Conservation (phyloP, 345 rosid genomes). For the Populus tremula region DNA sequence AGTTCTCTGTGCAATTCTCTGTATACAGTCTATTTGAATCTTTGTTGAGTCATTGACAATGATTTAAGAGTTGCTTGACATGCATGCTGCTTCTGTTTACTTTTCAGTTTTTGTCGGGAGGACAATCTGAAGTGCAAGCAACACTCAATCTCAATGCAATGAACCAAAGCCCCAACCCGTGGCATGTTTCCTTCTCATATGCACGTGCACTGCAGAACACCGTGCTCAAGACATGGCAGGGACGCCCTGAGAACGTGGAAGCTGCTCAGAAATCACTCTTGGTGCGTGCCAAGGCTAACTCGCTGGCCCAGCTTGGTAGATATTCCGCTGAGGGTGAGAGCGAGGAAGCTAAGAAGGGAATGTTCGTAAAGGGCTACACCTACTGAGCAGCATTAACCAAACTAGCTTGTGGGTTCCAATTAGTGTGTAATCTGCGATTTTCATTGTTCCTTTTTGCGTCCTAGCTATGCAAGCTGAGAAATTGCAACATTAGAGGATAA, state of each 20-base stretch:
- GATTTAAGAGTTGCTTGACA: neutral
- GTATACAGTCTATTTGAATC: neutral
- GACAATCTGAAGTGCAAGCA: conserved; percentile 94
- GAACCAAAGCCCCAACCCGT: conserved; percentile 98
- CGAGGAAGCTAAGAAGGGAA: conserved; percentile 92
- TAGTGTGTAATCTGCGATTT: neutral
- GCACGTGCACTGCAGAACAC: conserved; percentile 96
- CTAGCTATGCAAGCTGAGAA: neutral
- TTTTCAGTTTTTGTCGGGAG: conserved; percentile 89
- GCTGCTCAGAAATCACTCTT: conserved; percentile 81
- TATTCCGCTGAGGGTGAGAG: conserved; percentile 82
- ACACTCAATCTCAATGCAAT: conserved; percentile 89
- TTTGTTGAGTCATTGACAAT: neutral
- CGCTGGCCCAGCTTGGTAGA: conserved; percentile 89
- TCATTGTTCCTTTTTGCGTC: neutral
- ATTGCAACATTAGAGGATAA: no score
- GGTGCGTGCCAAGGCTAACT: conserved; percentile 94
- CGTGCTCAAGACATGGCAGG: conserved; percentile 97
- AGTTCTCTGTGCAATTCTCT: no score
- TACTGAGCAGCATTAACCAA: conserved; percentile 41
- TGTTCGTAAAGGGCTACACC: conserved; percentile 96
- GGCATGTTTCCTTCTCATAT: conserved; percentile 98
- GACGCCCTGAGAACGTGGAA: conserved; percentile 69
- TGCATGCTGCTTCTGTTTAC: neutral
- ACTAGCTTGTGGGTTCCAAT: neutral